Percentiles rank a stretch among this genome's conserved stretches.
phyloP scores from a whole-genome alignment of 768 basidiomycete species.

The Podaxis sp. region DNA sequence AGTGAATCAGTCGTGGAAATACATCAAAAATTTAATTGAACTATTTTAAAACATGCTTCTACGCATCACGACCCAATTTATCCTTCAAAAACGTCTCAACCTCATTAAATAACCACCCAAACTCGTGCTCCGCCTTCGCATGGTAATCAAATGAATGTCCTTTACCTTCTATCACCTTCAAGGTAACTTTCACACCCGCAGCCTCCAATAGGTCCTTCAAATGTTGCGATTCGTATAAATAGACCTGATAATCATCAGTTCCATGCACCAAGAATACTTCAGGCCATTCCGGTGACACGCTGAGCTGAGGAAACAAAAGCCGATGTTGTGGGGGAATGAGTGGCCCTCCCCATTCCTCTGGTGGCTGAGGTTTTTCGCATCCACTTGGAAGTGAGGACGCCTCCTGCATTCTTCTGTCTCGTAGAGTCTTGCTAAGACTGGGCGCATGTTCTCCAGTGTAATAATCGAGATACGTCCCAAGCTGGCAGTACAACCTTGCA shows the following conservation, averaged over 20 bases:
- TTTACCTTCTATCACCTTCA: constrained; percentile 27
- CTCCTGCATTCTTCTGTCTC: constrained; percentile 21
- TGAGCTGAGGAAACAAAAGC: constrained; percentile 47
- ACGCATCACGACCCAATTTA: neutral
- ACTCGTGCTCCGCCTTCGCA: constrained; percentile 36
- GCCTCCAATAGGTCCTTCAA: constrained; percentile 30
- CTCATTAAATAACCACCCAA: constrained; percentile 14
- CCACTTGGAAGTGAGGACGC: neutral
- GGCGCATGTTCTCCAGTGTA: constrained; percentile 47
- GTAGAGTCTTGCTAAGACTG: constrained; percentile 47
- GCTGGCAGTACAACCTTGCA: constrained; percentile 56
- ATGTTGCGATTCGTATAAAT: constrained; percentile 37
- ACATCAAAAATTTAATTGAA: neutral
- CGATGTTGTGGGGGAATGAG: constrained; percentile 31
- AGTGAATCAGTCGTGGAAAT: neutral
- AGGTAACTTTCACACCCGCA: constrained; percentile 28
- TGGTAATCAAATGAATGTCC: constrained; percentile 60
- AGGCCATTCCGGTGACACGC: constrained; percentile 39
- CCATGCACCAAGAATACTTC: constrained; percentile 50
- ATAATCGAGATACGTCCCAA: constrained; percentile 59
- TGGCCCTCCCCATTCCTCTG: constrained; percentile 6
- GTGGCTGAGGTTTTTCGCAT: neutral
- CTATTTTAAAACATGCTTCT: neutral
- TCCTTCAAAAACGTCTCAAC: constrained; percentile 8
- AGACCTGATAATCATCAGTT: constrained; percentile 46